Evolutionary conservation across 768 basidiomycete genomes (phyloP).

Genomic region (Symmetrospora coprosmae): DNA sequence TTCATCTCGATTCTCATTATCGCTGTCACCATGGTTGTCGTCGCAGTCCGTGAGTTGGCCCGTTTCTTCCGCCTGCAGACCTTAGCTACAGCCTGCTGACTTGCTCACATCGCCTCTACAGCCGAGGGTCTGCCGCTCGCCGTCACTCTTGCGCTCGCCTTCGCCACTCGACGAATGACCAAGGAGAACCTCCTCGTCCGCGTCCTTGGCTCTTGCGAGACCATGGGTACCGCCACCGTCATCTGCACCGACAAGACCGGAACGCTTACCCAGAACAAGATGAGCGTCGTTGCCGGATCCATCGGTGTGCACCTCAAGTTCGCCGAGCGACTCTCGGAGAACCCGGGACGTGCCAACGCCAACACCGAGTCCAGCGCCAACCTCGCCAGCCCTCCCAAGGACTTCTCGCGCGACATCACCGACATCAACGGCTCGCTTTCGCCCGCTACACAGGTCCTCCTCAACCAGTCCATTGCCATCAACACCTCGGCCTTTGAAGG

Average conservation of each 20-base stretch:
- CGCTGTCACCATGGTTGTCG: conserved; percentile 75
- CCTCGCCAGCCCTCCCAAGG: conserved; percentile 37
- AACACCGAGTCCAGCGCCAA: conserved; percentile 36
- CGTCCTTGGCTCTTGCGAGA: conserved; percentile 90
- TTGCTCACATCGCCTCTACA: not conserved
- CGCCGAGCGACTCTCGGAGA: conserved; percentile 60
- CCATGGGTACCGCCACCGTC: conserved; percentile 94
- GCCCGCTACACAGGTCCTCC: conserved; percentile 48
- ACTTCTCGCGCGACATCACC: conserved; percentile 74
- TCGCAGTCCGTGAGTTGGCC: conserved; percentile 62
- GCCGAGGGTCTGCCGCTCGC: conserved; percentile 71
- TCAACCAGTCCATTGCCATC: conserved; percentile 74
- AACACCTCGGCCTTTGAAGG: conserved; percentile 89
- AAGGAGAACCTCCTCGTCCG: conserved; percentile 87
- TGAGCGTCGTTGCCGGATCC: conserved; percentile 93
- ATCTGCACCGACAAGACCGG: conserved; percentile 92
- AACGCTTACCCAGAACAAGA: conserved; percentile 84
- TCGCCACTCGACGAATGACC: conserved; percentile 97
- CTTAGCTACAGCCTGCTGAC: not conserved
- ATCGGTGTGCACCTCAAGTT: conserved; percentile 91
- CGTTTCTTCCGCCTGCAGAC: conserved; percentile 7
- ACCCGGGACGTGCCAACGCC: conserved; percentile 57
- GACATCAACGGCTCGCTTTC: conserved; percentile 54
- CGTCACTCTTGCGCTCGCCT: conserved; percentile 87
- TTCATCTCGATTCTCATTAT: conserved; percentile 92